A percentile compares a stretch with the other conserved stretches of the same genome.
Conservation (phyloP, 148 eudicot genomes). For the Beta vulgaris region DNA sequence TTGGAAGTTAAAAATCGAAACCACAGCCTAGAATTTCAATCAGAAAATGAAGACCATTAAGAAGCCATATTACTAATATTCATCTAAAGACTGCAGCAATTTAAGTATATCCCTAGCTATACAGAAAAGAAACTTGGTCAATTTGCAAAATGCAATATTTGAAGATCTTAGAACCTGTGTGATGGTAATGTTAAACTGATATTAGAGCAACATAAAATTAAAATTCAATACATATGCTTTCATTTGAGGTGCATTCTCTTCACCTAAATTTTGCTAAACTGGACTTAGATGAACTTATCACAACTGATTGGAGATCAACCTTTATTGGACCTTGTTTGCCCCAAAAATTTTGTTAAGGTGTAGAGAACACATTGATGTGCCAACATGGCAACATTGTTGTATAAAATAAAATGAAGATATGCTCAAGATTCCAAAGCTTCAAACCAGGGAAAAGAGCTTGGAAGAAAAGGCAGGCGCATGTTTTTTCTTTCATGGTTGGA, state of each 20-base stretch:
- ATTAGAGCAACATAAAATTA: neutral
- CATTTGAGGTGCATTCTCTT: too few species aligned
- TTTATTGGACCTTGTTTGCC: too few species aligned
- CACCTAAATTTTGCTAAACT: too few species aligned
- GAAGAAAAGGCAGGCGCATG: neutral
- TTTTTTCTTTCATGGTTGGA: neutral
- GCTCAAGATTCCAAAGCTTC: neutral
- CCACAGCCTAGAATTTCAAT: constrained; percentile 32
- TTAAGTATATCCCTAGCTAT: neutral
- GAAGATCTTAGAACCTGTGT: neutral
- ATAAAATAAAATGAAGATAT: neutral
- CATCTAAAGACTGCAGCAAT: neutral
- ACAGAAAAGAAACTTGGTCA: neutral
- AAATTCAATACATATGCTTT: neutral
- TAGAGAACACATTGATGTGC: too few species aligned
- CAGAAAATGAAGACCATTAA: neutral
- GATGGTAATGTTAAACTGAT: neutral
- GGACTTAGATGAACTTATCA: too few species aligned
- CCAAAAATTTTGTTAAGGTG: too few species aligned
- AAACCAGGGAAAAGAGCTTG: neutral
- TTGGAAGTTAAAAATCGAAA: constrained; percentile 55
- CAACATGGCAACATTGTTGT: too few species aligned
- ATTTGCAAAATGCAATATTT: neutral
- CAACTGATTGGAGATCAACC: too few species aligned
- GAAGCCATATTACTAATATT: neutral